Conservation (phyloP, 495 filamentous ascomycete genomes). For the Podospora bellae-mahoneyi region DNA sequence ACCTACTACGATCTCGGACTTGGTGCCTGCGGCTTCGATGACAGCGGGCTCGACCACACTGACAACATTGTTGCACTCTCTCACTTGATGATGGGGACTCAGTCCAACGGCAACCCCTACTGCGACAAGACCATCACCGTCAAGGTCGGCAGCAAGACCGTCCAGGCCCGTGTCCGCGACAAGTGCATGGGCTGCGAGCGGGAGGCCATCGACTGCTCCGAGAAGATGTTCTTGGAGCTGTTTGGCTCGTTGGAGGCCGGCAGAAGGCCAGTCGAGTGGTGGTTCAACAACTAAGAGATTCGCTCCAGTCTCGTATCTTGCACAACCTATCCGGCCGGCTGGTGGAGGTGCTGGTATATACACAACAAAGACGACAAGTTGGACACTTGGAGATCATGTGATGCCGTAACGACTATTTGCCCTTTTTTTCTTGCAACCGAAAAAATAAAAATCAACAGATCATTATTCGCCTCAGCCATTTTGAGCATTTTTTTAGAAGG, state of each 20-base stretch:
- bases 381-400: slow-evolving; percentile 11
- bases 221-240: slow-evolving; percentile 43
- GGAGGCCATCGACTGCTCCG: slow-evolving; percentile 47
- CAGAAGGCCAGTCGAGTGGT: slow-evolving; percentile 38
- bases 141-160: slow-evolving; percentile 50
- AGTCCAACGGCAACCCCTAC: slow-evolving; percentile 53
- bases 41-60: slow-evolving; percentile 38
- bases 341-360: not conserved
- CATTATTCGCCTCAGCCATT: not conserved
- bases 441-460: not conserved
- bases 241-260: slow-evolving; percentile 39
- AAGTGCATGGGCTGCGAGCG: slow-evolving; percentile 67
- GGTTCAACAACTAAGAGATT: slow-evolving; percentile 36
- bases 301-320: not conserved
- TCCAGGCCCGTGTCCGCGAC: slow-evolving; percentile 60
- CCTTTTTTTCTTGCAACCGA: slow-evolving; percentile 6
- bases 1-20: slow-evolving; percentile 47
- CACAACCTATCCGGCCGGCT: not conserved
- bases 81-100: slow-evolving; percentile 40
- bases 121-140: slow-evolving; percentile 68
- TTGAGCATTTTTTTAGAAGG: slow-evolving; percentile 1
- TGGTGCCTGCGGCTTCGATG: slow-evolving; percentile 46
- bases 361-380: not conserved
- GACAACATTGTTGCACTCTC: slow-evolving; percentile 46
- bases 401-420: slow-evolving; percentile 12